Evolutionary conservation across 192 early-diverging fungal genomes (phyloP).

Genomic region (Kappamyces sp.): DNA sequence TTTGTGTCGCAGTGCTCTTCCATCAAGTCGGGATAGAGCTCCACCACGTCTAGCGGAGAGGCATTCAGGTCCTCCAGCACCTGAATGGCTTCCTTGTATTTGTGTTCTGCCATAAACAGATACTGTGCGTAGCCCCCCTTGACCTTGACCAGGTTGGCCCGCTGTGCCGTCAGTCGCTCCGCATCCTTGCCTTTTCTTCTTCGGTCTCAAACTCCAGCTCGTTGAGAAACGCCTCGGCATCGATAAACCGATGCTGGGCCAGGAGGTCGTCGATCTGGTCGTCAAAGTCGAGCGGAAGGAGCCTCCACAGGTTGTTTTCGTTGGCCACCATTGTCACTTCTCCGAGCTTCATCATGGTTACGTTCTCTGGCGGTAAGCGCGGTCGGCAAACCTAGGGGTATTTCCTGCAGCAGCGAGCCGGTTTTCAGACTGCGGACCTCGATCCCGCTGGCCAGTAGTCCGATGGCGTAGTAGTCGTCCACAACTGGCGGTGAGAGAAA

Average conservation of each 20-base stretch:
- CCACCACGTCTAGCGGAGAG: slow-evolving; percentile 51
- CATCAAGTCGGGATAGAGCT: slow-evolving; percentile 50
- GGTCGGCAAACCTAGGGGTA: slow-evolving; percentile 44
- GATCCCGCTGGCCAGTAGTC: slow-evolving; percentile 59
- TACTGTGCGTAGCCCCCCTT: slow-evolving; percentile 49
- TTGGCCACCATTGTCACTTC: slow-evolving; percentile 34
- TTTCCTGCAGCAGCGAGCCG: slow-evolving; percentile 73
- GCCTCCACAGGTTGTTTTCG: slow-evolving; percentile 34
- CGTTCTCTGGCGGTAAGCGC: slow-evolving; percentile 20
- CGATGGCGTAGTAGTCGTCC: slow-evolving; percentile 55
- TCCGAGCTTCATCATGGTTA: slow-evolving; percentile 22
- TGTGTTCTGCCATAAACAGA: slow-evolving; percentile 40
- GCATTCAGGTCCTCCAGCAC: slow-evolving; percentile 47
- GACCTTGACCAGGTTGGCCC: slow-evolving; percentile 47
- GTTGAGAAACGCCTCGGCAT: slow-evolving; percentile 45
- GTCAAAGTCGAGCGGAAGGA: slow-evolving; percentile 50
- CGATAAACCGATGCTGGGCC: slow-evolving; percentile 27
- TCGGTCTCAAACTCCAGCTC: slow-evolving; percentile 46
- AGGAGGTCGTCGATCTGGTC: slow-evolving; percentile 51
- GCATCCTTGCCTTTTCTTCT: slow-evolving; percentile 37
- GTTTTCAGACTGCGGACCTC: slow-evolving; percentile 84
- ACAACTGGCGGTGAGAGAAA: not conserved
- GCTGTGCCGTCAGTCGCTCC: slow-evolving; percentile 17
- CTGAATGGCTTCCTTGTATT: slow-evolving; percentile 43
- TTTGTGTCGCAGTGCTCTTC: not conserved